These are phyloP conservation scores for Cladosporium austrohemisphaericum DNA, from an alignment of 2,329 filamentous ascomycete genomes.

Conservation along the genomic window DNA sequence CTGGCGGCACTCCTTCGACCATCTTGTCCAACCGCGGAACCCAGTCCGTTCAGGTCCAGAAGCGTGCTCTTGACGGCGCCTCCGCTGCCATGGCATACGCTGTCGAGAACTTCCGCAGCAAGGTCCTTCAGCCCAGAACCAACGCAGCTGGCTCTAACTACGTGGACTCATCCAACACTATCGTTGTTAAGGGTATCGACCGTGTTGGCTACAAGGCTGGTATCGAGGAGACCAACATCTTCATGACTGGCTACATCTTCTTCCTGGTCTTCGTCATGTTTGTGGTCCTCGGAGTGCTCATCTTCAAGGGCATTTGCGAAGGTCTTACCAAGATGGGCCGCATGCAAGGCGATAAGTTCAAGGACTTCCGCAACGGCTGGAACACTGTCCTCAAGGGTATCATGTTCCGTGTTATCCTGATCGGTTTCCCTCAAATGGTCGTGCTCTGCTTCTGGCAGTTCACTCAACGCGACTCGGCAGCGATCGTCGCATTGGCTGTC, in stretches of 20 bases:
- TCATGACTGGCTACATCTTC: constrained; percentile 86
- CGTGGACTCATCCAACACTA: constrained; percentile 34
- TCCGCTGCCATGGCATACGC: constrained; percentile 54
- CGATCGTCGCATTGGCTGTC: constrained; percentile 79
- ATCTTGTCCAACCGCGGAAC: constrained; percentile 70
- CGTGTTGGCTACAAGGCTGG: constrained; percentile 79
- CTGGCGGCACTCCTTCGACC: constrained; percentile 77
- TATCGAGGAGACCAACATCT: constrained; percentile 89
- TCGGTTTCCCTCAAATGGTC: constrained; percentile 87
- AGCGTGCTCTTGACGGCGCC: constrained; percentile 50
- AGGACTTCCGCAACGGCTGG: constrained; percentile 94
- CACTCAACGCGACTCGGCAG: constrained; percentile 77
- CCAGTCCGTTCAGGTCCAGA: constrained; percentile 81
- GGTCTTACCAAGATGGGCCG: constrained; percentile 67
- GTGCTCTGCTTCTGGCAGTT: constrained; percentile 93
- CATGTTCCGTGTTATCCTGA: constrained; percentile 81
- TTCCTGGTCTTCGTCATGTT: constrained; percentile 79
- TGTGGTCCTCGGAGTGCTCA: constrained; percentile 66
- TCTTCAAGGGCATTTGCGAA: constrained; percentile 81
- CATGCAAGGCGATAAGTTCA: constrained; percentile 82
- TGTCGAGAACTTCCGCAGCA: constrained; percentile 34
- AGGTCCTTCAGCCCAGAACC: constrained; percentile 42
- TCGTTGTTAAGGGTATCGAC: constrained; percentile 74
- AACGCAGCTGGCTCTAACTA: constrained; percentile 25
- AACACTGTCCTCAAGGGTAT: constrained; percentile 89